Evolutionary conservation across 108 stramenopile genomes (phyloP), one percentile per base, ranked within the genome.

Genomic region (Pinguiococcus pyrenoidosus): DNA sequence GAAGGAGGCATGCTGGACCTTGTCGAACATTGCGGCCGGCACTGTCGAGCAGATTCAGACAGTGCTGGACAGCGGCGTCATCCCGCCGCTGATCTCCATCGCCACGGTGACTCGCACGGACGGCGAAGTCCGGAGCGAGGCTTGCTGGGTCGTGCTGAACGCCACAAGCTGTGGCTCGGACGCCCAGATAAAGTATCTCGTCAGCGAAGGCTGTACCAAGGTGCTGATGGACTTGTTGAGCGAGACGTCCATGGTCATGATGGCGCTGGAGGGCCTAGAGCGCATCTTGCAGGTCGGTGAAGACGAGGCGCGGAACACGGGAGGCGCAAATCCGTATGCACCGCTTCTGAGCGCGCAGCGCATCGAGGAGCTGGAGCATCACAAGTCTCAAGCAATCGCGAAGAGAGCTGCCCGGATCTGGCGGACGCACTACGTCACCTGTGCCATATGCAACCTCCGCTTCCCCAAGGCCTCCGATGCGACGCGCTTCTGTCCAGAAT

Each of bases 91-190:
- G 23, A 87, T 92, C 14, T 49, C 82, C 34, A 54, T 96, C 13
- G 90, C 92, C 20, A 68, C 68, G 39, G 67, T 76, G 42, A 68
- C 76, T 37, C 73, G 51, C 32, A 80, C 82, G n/a, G 82, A 84
- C 32, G 29, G 53, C 3, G 88, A 90, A 55, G 89, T 95, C 2
- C 68, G 83, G 20, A 87, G 77, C 40, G 93, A 95, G 70, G 93
- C 90, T n/a, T 87, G 87, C 66, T 95, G 93, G 93, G 93, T 90
- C 14, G 82, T 95, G 4, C 69, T 92, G 41, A 95, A 95, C 66
- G 93, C 93, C 14, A 89, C 93, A 1, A 87, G 85, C 49, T 92
- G 93, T 56, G 93, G 93, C 14, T 81, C 76, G 38, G 87, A 92
- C 52, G 54, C 73, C 3, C 93, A 95, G 58, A 89, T 94, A 39